phyloP scores from a whole-genome alignment of 495 filamentous ascomycete genomes.

The Darksidea phi region DNA sequence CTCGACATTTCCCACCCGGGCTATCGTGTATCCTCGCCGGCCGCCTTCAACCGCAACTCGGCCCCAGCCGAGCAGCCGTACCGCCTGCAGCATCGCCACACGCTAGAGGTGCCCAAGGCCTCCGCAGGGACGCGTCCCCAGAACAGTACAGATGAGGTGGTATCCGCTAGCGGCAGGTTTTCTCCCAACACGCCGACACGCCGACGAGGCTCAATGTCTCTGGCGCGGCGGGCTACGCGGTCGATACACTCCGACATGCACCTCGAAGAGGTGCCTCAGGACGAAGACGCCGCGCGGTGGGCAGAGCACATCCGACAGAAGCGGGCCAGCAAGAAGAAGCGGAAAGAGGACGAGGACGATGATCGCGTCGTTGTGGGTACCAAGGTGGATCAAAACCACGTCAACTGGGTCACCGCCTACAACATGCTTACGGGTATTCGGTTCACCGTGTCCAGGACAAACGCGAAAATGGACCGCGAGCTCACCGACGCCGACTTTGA shows the following conservation, averaged over 20 bases:
- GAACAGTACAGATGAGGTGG: constrained; percentile 61
- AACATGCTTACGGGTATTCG: constrained; percentile 99
- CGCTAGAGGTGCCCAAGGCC: constrained; percentile 77
- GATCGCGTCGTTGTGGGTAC: constrained; percentile 91
- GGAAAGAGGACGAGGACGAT: constrained; percentile 87
- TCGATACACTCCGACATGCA: constrained; percentile 81
- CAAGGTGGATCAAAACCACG: constrained; percentile 95
- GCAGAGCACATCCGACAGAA: constrained; percentile 90
- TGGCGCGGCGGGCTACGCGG: constrained; percentile 77
- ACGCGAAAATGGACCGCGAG: constrained; percentile 90
- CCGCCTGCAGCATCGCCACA: constrained; percentile 78
- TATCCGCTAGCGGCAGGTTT: constrained; percentile 72
- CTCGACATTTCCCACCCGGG: constrained; percentile 47
- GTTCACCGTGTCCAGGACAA: constrained; percentile 92
- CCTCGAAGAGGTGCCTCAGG: constrained; percentile 77
- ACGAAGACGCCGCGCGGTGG: constrained; percentile 89
- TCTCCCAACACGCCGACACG: constrained; percentile 67
- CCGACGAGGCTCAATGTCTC: constrained; percentile 75
- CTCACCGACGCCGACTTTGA: constrained; percentile 88
- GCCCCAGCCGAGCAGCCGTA: constrained; percentile 45
- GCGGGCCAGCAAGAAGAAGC: constrained; percentile 74
- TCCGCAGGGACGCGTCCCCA: constrained; percentile 54
- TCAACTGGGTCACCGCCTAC: constrained; percentile 97
- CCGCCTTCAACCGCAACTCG: constrained; percentile 53
- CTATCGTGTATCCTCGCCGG: constrained; percentile 76